Evolutionary conservation across 2,329 filamentous ascomycete genomes (phyloP).

Genomic region (Alternaria sp.): DNA sequence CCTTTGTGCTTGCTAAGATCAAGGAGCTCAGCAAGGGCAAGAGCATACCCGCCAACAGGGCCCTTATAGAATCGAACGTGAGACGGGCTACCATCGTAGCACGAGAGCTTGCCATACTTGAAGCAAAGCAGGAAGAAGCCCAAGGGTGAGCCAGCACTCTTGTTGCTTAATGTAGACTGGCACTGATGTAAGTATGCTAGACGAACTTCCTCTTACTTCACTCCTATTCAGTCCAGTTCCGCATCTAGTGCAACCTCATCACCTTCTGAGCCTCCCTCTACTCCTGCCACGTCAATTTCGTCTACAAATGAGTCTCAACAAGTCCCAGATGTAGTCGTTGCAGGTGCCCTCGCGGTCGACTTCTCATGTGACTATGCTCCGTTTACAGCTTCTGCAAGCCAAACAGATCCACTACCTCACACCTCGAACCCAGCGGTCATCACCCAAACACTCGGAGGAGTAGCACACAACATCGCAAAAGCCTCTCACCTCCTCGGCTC

Average conservation of each 20-base stretch:
- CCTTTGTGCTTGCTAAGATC: constrained; percentile 80
- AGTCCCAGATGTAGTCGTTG: constrained; percentile 73
- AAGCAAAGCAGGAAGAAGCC: constrained; percentile 47
- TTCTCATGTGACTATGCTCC: constrained; percentile 79
- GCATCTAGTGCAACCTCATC: constrained; percentile 22
- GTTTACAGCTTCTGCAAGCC: constrained; percentile 45
- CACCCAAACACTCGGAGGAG: constrained; percentile 83
- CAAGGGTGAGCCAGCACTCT: constrained; percentile 47
- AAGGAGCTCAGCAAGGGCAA: constrained; percentile 75
- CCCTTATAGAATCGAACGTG: constrained; percentile 71
- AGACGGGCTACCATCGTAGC: constrained; percentile 69
- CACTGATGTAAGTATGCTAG: constrained; percentile 51
- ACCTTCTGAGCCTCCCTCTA: constrained; percentile 14
- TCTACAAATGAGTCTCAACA: constrained; percentile 2
- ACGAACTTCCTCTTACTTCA: constrained; percentile 28
- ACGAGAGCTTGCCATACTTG: constrained; percentile 64
- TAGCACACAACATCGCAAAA: constrained; percentile 88
- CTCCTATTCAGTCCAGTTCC: constrained; percentile 25
- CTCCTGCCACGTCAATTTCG: constrained; percentile 8
- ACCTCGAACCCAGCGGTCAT: constrained; percentile 89
- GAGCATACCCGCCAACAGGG: constrained; percentile 76
- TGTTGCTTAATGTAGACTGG: constrained; percentile 36
- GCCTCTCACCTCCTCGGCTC: constrained; percentile 75
- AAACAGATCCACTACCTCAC: constrained; percentile 62
- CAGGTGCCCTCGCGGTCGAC: constrained; percentile 89